Conservation (phyloP, 345 rosid genomes). For the Eucalyptus virginea region DNA sequence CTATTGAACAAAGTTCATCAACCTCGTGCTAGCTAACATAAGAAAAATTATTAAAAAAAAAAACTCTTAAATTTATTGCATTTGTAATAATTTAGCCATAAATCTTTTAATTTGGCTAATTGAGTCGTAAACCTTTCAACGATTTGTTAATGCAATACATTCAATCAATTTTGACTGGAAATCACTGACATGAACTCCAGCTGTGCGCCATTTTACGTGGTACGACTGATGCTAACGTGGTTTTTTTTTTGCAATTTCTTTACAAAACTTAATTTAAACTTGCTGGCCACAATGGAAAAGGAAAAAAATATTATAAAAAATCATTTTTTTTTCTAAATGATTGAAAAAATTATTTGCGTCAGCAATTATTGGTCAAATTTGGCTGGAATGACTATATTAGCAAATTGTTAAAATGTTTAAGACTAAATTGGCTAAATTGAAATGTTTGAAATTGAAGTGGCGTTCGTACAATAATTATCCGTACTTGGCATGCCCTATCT, state of each 20-base stretch:
- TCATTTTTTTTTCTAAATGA: neutral
- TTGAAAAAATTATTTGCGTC: neutral
- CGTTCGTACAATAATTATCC: neutral
- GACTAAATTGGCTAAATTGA: neutral
- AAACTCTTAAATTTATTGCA: neutral
- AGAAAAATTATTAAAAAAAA: neutral
- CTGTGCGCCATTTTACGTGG: rapidly evolving
- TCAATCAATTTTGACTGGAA: rapidly evolving
- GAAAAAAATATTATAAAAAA: neutral
- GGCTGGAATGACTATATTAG: neutral
- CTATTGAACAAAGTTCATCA: neutral
- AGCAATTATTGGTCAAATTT: neutral
- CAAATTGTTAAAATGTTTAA: neutral
- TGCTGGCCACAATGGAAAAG: neutral
- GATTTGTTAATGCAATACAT: neutral
- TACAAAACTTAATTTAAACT: neutral
- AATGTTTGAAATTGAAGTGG: neutral
- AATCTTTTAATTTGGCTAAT: neutral
- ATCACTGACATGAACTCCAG: rapidly evolving
- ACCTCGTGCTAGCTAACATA: neutral
- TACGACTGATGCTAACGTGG: rapidly evolving
- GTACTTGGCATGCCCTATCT: neutral
- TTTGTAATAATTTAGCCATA: rapidly evolving
- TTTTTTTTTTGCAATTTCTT: neutral
- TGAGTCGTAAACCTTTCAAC: rapidly evolving